phyloP scores from a whole-genome alignment of 306 rosid genomes.

The Sindora glabra region DNA sequence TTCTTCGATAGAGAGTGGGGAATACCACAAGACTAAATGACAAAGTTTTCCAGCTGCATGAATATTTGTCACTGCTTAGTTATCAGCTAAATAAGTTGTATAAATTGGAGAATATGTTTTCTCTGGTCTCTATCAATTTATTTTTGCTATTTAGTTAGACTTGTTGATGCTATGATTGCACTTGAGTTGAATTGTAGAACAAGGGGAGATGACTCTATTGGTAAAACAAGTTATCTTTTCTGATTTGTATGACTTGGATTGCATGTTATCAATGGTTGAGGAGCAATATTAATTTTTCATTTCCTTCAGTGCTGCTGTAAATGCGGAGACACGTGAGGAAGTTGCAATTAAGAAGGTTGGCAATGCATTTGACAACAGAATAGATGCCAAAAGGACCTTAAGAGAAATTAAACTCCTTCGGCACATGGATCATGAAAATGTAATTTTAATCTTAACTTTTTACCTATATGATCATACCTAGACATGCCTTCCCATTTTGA shows the following conservation, averaged over 20 bases:
- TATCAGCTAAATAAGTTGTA: not conserved
- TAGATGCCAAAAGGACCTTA: constrained; percentile 58
- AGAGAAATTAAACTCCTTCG: constrained; percentile 63
- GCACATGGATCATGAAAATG: constrained; percentile 69
- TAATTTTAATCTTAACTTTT: constrained; percentile 11
- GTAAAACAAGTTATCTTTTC: not conserved
- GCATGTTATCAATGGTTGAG: constrained; percentile 10
- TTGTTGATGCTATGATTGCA: not conserved
- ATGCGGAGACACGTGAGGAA: constrained; percentile 48
- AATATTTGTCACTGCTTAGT: not conserved
- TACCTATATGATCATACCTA: not conserved
- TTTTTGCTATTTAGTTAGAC: not conserved
- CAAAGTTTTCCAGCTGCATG: not conserved
- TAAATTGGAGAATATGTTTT: not conserved
- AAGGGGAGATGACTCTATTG: not conserved
- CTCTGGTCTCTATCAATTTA: not conserved
- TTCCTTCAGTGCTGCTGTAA: constrained; percentile 54
- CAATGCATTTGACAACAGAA: constrained; percentile 64
- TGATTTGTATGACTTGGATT: constrained; percentile 11
- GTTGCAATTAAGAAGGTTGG: constrained; percentile 73
- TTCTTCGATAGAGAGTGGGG: not conserved
- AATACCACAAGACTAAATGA: not conserved
- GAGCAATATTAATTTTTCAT: constrained; percentile 9
- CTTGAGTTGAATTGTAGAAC: not conserved
- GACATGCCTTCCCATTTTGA: not conserved